phyloP scores from a whole-genome alignment of 495 filamentous ascomycete genomes.

The Aspergillus panamensis region DNA sequence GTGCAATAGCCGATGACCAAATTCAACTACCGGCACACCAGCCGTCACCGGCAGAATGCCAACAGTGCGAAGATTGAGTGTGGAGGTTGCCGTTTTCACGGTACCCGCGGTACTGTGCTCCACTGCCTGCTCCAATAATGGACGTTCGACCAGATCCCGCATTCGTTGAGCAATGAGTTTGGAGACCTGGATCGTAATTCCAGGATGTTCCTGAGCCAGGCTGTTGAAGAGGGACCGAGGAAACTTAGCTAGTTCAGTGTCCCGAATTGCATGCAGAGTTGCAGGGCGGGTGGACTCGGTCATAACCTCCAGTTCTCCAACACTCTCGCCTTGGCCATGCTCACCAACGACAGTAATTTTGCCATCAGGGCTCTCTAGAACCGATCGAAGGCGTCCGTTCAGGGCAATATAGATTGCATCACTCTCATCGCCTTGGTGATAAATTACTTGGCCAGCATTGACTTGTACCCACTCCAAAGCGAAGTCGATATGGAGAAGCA shows the following conservation, averaged over 20 bases:
- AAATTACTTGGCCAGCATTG: conserved; percentile 88
- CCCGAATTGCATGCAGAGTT: conserved; percentile 91
- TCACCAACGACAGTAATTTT: conserved; percentile 89
- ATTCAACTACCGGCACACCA: conserved; percentile 92
- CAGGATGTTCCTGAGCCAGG: conserved; percentile 91
- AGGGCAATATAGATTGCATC: conserved; percentile 98
- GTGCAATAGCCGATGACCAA: conserved; percentile 82
- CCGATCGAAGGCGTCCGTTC: conserved; percentile 80
- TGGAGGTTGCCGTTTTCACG: conserved; percentile 74
- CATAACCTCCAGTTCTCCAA: conserved; percentile 95
- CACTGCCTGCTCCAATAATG: conserved; percentile 59
- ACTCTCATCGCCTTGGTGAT: conserved; percentile 91
- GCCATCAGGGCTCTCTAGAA: conserved; percentile 72
- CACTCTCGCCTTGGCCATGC: conserved; percentile 95
- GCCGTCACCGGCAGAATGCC: conserved; percentile 87
- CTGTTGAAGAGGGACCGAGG: conserved; percentile 97
- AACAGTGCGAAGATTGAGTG: conserved; percentile 87
- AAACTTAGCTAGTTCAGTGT: conserved; percentile 94
- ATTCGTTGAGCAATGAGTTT: conserved; percentile 97
- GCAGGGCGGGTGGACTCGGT: conserved; percentile 87
- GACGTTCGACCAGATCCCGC: conserved; percentile 81
- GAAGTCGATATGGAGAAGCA: conserved; percentile 96
- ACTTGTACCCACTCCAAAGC: conserved; percentile 98
- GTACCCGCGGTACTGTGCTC: conserved; percentile 57
- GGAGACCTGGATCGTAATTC: conserved; percentile 97